A percentile compares a stretch with the other conserved stretches of the same genome.
Evolutionary conservation across 129 eudicot genomes (phyloP).

Genomic region (Centaurea solstitialis): DNA sequence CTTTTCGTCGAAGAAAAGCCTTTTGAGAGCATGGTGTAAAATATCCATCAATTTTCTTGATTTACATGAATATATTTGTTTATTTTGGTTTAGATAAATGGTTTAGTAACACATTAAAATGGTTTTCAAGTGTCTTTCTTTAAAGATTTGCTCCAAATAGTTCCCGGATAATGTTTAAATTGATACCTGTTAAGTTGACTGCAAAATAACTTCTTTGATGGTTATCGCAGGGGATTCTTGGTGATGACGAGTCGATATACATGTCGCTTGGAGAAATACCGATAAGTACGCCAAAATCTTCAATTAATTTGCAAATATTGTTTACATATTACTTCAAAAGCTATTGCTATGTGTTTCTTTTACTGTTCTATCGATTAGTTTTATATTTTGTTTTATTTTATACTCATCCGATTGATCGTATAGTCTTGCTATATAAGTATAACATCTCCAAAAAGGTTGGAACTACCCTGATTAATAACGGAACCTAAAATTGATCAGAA

Average conservation of each 20-base stretch:
- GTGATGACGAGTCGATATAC: conserved; percentile 89
- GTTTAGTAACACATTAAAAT: not conserved
- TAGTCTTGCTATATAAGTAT: not conserved
- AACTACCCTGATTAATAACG: not conserved
- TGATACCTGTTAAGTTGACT: not conserved
- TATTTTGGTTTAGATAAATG: not conserved
- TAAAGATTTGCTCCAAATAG: not conserved
- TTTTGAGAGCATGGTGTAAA: not conserved
- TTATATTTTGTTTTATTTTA: not conserved
- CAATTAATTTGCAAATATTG: conserved; percentile 31
- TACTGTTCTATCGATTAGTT: not conserved
- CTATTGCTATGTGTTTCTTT: conserved; percentile 14
- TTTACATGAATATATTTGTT: not conserved
- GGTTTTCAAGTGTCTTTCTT: conserved; percentile 1
- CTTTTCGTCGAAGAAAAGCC: not conserved
- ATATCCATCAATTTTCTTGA: not conserved
- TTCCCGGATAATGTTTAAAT: not conserved
- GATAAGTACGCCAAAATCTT: conserved; percentile 81
- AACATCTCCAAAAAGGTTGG: not conserved
- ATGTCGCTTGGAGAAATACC: conserved; percentile 98
- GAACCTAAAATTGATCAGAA: too few species aligned
- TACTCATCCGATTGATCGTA: not conserved
- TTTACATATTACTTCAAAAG: conserved; percentile 21
- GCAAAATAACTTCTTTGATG: conserved; percentile 17
- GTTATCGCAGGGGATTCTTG: conserved; percentile 78